Evolutionary conservation across 129 eudicot species (phyloP).

Genomic region (Centella asiatica): DNA sequence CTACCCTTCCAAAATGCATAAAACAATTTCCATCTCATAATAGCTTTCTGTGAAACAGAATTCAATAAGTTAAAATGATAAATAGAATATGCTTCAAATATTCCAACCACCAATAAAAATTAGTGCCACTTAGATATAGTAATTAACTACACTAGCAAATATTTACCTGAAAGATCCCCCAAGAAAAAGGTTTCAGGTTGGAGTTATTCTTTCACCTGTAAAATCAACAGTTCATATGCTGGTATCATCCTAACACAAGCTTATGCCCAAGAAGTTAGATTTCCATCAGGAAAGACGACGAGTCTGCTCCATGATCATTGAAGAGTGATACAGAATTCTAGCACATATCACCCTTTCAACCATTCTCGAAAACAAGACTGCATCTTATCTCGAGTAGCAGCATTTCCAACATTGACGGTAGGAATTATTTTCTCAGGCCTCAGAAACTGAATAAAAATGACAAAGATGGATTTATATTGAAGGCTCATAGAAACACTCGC

Average conservation of each 20-base stretch:
- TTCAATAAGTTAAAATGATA: not conserved
- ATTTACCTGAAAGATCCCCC: not conserved
- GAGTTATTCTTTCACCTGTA: not conserved
- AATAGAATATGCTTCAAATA: not conserved
- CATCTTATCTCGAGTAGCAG: conserved; percentile 42
- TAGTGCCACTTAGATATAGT: not conserved
- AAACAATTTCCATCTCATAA: not conserved
- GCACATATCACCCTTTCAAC: conserved; percentile 13
- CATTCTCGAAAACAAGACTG: conserved; percentile 36
- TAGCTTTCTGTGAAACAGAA: not conserved
- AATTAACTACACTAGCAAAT: not conserved
- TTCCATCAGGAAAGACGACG: not conserved
- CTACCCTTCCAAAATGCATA: no score
- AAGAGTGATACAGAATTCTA: not conserved
- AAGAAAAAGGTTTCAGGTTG: not conserved
- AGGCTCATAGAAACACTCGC: not conserved
- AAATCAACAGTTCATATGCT: not conserved
- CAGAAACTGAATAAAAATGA: conserved; percentile 24
- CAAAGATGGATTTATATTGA: not conserved
- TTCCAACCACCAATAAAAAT: not conserved
- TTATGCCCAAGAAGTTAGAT: not conserved
- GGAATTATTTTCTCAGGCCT: conserved; percentile 39
- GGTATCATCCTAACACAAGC: not conserved
- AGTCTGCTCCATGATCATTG: not conserved
- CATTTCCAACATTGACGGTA: conserved; percentile 39